Base-by-base conservation (phyloP, 2,329 filamentous ascomycete species). In the Ceratocystis destructans region DNA sequence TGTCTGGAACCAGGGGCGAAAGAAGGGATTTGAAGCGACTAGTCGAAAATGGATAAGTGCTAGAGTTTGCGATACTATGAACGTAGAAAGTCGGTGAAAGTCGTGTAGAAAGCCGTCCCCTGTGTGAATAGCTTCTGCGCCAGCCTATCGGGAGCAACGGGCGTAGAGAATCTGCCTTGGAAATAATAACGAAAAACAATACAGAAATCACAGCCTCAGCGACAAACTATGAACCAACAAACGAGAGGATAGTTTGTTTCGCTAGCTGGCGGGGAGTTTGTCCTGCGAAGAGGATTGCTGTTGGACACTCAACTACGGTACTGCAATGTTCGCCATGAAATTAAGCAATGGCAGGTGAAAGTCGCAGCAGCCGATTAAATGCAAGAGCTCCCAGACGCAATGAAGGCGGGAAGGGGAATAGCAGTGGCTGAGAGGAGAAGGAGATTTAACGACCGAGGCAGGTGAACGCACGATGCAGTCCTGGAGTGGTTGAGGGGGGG, bases 141-240 rank as follows among this genome's bases (percentile, higher is more conserved):
- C 55, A 37, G 28, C 7, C n/a, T 46, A n/a, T 31, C 22, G 46
- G 59, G 65, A 69, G 62, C 64, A 66, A n/a, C 62, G 50, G 64
- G 44, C 64, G 7, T 25, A 25, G 31, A n/a, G 22, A 31, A 3
- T 59, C 25, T 28, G 48, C 15, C 3, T 12, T 25, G 12, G 28
- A 28, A 64, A 53, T 61, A 69, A 65, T 55, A 37, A 65, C 65
- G 44, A 64, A 48, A 64, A 55, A 65, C 57, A 65, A 62, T 61
- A 62, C 46, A 55, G 63, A 68, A 70, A 68, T 68, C 66, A 70
- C 46, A 12, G 15, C 15, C 28, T 59, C 17, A 69, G 67, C 69
- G 68, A 72, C 69, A 33, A 68, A 61, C 66, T 44, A 37, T 65
- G 50, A 66, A 69, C 70, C 67, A 45, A 48, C 41, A 63, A 31